These are phyloP conservation scores for Vaccinium darrowii DNA, from an alignment of 148 eudicot genomes.

Conservation along the genomic window DNA sequence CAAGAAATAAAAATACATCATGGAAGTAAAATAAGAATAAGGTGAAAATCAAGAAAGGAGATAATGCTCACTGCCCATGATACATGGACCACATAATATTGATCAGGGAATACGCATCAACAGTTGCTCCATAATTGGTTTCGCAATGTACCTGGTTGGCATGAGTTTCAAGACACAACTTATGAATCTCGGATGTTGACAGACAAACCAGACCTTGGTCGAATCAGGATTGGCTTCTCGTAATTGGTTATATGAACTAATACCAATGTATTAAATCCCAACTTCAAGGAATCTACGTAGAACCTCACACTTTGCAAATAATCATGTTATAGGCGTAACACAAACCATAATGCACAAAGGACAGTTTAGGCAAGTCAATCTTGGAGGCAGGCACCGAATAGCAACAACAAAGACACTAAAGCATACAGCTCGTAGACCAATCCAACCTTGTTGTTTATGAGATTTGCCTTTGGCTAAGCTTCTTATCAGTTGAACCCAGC, in stretches of 20 bases:
- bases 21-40: neutral
- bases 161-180: neutral
- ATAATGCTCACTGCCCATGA: neutral
- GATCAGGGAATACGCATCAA: neutral
- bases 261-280: neutral
- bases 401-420: neutral
- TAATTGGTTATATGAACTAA: neutral
- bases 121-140: neutral
- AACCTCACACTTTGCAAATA: neutral
- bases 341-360: neutral
- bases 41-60: neutral
- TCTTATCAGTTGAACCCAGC: neutral
- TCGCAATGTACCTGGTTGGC: neutral
- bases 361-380: neutral
- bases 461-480: neutral
- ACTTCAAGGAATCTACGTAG: neutral
- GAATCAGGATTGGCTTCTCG: neutral
- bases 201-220: no score
- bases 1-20: neutral
- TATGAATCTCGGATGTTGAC: neutral
- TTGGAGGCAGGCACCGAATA: neutral
- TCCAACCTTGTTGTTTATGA: neutral
- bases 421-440: neutral
- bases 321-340: neutral
- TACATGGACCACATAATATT: constrained; percentile 5